Conservation (phyloP, 805 yeast species). For the Candida verbasci region DNA sequence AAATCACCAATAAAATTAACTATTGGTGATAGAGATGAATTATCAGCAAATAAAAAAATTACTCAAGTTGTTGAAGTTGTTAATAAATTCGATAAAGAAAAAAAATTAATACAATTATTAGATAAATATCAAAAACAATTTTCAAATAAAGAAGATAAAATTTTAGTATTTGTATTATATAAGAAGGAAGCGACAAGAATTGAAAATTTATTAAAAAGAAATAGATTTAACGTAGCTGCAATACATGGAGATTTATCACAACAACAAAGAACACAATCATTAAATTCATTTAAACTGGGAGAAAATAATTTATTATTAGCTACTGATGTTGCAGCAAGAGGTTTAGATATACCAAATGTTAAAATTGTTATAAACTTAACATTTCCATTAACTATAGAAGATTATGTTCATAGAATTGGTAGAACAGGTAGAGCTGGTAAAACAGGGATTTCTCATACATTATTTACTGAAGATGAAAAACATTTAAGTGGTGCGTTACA, state of each 20-base stretch:
- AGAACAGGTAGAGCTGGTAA: conserved; percentile 98
- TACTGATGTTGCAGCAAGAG: conserved; percentile 98
- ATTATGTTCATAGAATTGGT: conserved; percentile 95
- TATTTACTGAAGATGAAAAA: conserved; percentile 95
- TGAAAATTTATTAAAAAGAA: conserved; percentile 66
- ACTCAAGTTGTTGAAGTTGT: conserved; percentile 91
- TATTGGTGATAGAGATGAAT: conserved; percentile 91
- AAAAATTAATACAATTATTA: conserved; percentile 64
- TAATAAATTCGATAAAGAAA: conserved; percentile 72
- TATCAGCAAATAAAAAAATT: conserved; percentile 91
- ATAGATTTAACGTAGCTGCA: conserved; percentile 82
- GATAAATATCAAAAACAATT: conserved; percentile 58
- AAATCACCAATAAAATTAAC: conserved; percentile 80
- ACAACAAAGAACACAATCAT: conserved; percentile 84
- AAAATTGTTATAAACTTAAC: conserved; percentile 92
- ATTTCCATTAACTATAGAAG: conserved; percentile 94
- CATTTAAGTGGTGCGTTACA: conserved; percentile 92
- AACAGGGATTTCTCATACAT: conserved; percentile 89
- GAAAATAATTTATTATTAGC: conserved; percentile 75
- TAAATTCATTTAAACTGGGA: conserved; percentile 81
- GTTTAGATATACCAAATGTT: conserved; percentile 95
- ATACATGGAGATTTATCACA: conserved; percentile 95
- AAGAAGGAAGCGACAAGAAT: conserved; percentile 95
- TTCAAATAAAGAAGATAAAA: conserved; percentile 66
- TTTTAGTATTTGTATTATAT: conserved; percentile 88